Evolutionary conservation across 2,329 filamentous ascomycete genomes (phyloP), one percentile per base, ranked within the genome.

Genomic region (Lachnellula hyalina): DNA sequence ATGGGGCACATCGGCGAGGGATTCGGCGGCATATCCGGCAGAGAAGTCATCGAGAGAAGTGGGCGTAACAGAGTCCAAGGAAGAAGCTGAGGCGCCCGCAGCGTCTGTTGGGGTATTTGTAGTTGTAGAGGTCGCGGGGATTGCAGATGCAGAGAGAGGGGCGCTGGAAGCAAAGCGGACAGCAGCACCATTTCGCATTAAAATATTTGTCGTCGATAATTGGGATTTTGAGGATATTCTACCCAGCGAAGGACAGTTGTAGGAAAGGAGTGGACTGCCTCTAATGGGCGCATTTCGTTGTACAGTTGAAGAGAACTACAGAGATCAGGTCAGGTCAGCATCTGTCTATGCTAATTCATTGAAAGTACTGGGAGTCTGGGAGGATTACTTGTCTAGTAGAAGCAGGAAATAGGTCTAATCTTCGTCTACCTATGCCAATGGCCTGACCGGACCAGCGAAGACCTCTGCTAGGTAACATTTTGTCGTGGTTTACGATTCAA

Each of bases 391-490:
- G 62, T 65, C 61, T 63, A 50, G 63, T 63, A 60, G 67, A 75
- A 70, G 66, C 68, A 61, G 61, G 74, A 70, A 66, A 68, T 60
- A 60, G 64, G 68, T 65, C 72, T 68, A 64, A 74, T 64, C 65
- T 62, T 59, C 64, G 56, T 52, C 65, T 62, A 56, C 61, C 59
- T 59, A 65, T 56, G 14, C 71, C 72, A 61, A 75, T 68, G 60
- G 74, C 71, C 51, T 74, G 73, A 65, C 70, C 69, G 55, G 75
- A 72, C 70, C 73, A 76, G 58, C 75, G 71, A 53, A 82, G 64
- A 62, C 78, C 77, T 75, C 75, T 76, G 62, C 77, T 77, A 66
- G 77, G 76, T 67, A 84, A 72, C 81, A 84, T 84, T 63, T 65
- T 67, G 57, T 21, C 21, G 49, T 60, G 55, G 52, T 55, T 60